These are phyloP conservation scores for Dactylellina drechsleri DNA, from an alignment of 2,329 filamentous ascomycete genomes.

Conservation along the genomic window DNA sequence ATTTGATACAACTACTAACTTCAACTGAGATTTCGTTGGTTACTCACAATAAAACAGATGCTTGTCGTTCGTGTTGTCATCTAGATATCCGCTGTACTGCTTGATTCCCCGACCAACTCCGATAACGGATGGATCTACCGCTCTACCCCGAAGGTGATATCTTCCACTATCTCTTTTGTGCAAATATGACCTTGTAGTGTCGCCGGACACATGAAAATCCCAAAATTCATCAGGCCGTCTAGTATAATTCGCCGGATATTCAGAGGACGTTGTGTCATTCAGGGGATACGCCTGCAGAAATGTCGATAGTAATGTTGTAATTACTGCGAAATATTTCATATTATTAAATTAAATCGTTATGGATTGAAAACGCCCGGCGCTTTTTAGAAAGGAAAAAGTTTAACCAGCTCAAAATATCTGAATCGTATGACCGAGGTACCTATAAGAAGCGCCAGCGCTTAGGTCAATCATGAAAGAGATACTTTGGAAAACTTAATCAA, in stretches of 20 bases:
- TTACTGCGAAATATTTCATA: constrained; percentile 1
- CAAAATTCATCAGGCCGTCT: constrained; percentile 80
- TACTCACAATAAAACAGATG: constrained; percentile 94
- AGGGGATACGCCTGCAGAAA: neutral
- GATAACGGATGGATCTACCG: constrained; percentile 73
- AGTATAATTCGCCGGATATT: constrained; percentile 78
- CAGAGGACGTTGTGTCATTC: neutral
- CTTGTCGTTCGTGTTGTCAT: constrained; percentile 91
- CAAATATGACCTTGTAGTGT: constrained; percentile 75
- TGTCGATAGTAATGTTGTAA: neutral
- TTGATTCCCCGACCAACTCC: constrained; percentile 87
- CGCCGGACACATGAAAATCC: constrained; percentile 89
- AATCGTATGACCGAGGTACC: too few relatives aligned
- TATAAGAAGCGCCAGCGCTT: too few relatives aligned
- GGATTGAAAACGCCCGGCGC: neutral
- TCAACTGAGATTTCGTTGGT: neutral
- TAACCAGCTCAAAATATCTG: too few relatives aligned
- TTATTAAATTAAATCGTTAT: neutral
- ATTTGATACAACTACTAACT: neutral
- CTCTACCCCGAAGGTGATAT: constrained; percentile 90
- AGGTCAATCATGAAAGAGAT: too few relatives aligned
- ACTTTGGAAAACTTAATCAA: too few relatives aligned
- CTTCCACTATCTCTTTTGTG: constrained; percentile 79
- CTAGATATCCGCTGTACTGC: constrained; percentile 97
- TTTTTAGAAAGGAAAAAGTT: neutral